phyloP scores from a whole-genome alignment of 1,284 basidiomycete genomes.

The Fistulinella staudtii region DNA sequence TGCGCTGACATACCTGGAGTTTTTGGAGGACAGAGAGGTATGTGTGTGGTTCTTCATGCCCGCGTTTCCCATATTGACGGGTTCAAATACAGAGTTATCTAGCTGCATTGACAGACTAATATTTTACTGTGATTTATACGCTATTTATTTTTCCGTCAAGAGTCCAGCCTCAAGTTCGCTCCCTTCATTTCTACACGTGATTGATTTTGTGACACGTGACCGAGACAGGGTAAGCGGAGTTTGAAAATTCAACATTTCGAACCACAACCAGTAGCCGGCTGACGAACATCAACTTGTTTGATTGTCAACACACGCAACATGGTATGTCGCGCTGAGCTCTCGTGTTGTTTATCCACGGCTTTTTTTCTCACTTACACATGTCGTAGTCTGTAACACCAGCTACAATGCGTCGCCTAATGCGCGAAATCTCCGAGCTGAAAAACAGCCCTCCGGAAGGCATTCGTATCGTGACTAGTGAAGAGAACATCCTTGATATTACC shows the following conservation, averaged over 20 bases:
- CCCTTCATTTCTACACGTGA: conserved; percentile 17
- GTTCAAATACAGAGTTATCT: conserved; percentile 23
- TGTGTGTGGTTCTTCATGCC: conserved; percentile 20
- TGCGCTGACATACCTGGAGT: conserved; percentile 70
- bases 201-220: conserved; percentile 31
- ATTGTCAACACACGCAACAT: conserved; percentile 14
- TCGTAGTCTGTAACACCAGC: conserved; percentile 45
- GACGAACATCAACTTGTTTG: conserved; percentile 11
- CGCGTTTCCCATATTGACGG: conserved; percentile 4
- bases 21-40: conserved; percentile 71
- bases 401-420: conserved; percentile 74
- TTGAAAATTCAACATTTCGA: conserved; percentile 26
- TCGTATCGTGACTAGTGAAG: conserved; percentile 77
- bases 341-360: not conserved
- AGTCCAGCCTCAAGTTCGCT: not conserved
- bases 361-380: not conserved
- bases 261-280: conserved; percentile 19
- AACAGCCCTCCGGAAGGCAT: conserved; percentile 85
- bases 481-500: conserved; percentile 78
- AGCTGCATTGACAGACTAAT: conserved; percentile 26
- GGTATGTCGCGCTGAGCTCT: conserved; percentile 16
- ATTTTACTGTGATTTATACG: conserved; percentile 10
- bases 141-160: not conserved
- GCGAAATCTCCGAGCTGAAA: conserved; percentile 76
- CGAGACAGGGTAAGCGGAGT: conserved; percentile 20